These are phyloP conservation scores for Tolypocladium album DNA, from an alignment of 2,329 filamentous ascomycete species.

Conservation along the genomic window DNA sequence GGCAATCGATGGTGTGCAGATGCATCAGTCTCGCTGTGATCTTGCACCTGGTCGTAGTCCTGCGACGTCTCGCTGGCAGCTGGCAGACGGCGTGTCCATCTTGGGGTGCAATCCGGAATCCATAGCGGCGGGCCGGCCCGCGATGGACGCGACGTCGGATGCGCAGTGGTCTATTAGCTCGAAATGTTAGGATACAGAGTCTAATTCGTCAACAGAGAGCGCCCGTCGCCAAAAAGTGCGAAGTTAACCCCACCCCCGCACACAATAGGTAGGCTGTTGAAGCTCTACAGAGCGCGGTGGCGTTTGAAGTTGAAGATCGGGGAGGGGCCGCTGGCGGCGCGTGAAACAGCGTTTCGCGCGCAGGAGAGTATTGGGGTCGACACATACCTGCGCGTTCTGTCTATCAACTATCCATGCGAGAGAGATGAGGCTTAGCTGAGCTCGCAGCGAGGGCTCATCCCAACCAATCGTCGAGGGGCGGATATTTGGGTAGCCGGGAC, in stretches of 20 bases:
- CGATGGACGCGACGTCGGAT: background rate
- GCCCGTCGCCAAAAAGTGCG: background rate
- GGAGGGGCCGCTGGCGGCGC: background rate
- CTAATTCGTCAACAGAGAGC: background rate
- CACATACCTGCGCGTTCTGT: conserved; percentile 3
- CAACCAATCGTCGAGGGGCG: conserved; percentile 19
- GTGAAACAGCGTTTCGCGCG: background rate
- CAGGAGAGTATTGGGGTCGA: background rate
- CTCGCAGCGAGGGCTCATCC: conserved; percentile 16
- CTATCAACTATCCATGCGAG: conserved; percentile 23
- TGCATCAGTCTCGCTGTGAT: background rate
- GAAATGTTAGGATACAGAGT: background rate
- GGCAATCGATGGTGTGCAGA: conserved; percentile 5
- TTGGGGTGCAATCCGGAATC: conserved; percentile 1
- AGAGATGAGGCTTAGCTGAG: conserved; percentile 27
- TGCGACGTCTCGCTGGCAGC: background rate
- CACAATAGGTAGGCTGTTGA: background rate
- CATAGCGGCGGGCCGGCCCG: background rate
- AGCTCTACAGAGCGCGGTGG: background rate
- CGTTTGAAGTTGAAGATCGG: background rate
- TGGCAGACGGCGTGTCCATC: background rate
- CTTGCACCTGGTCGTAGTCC: background rate
- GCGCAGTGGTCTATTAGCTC: background rate
- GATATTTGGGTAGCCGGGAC: conserved; percentile 24
- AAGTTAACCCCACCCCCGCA: background rate